A percentile compares a stretch with the other conserved stretches of the same genome.
Conservation (phyloP, 164 flowering plant genomes). For the Berberis thunbergii region DNA sequence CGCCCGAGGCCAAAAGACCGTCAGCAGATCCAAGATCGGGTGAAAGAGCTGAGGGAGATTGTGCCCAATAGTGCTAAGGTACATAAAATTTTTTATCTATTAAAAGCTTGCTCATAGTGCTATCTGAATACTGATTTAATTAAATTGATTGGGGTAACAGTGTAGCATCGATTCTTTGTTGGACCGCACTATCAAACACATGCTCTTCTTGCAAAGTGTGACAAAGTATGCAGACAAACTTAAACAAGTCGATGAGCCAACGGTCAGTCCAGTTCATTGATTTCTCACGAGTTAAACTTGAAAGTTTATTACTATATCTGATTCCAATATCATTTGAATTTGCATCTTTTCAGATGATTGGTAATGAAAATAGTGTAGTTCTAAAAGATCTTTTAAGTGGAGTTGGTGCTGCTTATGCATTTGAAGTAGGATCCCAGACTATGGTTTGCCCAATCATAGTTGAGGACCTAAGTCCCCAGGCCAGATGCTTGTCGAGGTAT, state of each 20-base stretch:
- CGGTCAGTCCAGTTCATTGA: constrained; percentile 28
- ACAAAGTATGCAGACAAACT: constrained; percentile 59
- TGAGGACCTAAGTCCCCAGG: constrained; percentile 77
- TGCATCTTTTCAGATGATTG: constrained; percentile 32
- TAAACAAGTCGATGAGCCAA: constrained; percentile 44
- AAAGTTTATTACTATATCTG: neutral
- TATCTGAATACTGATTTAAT: constrained; percentile 1
- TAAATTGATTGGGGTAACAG: constrained; percentile 32
- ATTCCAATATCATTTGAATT: neutral
- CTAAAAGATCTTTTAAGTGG: constrained; percentile 24
- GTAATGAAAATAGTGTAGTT: constrained; percentile 28
- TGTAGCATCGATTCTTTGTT: constrained; percentile 76
- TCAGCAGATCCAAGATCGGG: constrained; percentile 74
- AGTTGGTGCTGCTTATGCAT: constrained; percentile 71
- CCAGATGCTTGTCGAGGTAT: constrained; percentile 87
- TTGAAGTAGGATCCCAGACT: constrained; percentile 59
- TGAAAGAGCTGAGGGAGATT: constrained; percentile 66
- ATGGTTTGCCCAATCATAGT: constrained; percentile 68
- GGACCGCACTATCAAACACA: constrained; percentile 71
- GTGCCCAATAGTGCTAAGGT: constrained; percentile 84
- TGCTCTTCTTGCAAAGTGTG: constrained; percentile 74
- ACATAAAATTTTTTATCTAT: constrained; percentile 5
- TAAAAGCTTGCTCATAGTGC: neutral
- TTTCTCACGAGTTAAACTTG: neutral
- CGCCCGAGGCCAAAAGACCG: constrained; percentile 91